A percentile compares a stretch with the other conserved stretches of the same genome.
These are phyloP conservation scores for Hsuehochloa calcarea DNA, from an alignment of 176 grass and related monocot species.

Conservation along the genomic window DNA sequence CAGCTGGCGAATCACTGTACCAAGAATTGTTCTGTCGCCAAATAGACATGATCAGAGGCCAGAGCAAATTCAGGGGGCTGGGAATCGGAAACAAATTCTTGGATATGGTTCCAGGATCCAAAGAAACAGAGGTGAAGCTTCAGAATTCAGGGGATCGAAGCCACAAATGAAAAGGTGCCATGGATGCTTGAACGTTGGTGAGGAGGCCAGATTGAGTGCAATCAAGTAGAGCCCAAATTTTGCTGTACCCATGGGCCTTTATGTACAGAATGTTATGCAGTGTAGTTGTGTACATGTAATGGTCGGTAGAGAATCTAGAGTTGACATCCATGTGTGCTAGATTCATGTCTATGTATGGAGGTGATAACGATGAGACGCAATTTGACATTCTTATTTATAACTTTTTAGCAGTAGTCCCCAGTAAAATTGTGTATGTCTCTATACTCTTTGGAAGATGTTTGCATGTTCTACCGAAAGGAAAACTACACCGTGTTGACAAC, in stretches of 20 bases:
- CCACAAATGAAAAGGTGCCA: not conserved
- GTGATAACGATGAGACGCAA: constrained; percentile 3
- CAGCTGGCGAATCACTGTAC: not conserved
- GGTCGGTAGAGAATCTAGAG: constrained; percentile 32
- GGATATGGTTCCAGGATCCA: not conserved
- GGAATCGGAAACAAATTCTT: not conserved
- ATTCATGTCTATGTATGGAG: constrained; percentile 16
- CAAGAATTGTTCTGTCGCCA: not conserved
- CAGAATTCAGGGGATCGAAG: not conserved
- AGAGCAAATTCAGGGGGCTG: not conserved
- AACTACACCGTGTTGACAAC: not conserved
- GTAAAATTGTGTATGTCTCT: not conserved
- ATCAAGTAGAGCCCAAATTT: constrained; percentile 45
- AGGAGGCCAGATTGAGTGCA: constrained; percentile 6
- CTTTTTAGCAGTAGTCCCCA: not conserved
- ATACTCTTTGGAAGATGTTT: not conserved
- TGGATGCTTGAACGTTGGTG: not conserved
- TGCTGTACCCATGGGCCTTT: constrained; percentile 43
- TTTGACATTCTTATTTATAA: constrained; percentile 14
- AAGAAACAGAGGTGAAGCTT: constrained; percentile 23
- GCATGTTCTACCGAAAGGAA: not conserved
- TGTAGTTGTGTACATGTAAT: constrained; percentile 32
- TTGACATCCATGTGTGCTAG: constrained; percentile 37
- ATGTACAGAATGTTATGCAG: constrained; percentile 33
- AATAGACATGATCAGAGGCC: not conserved